Base-by-base conservation (phyloP, 768 basidiomycete species). In the Boletus edulis region DNA sequence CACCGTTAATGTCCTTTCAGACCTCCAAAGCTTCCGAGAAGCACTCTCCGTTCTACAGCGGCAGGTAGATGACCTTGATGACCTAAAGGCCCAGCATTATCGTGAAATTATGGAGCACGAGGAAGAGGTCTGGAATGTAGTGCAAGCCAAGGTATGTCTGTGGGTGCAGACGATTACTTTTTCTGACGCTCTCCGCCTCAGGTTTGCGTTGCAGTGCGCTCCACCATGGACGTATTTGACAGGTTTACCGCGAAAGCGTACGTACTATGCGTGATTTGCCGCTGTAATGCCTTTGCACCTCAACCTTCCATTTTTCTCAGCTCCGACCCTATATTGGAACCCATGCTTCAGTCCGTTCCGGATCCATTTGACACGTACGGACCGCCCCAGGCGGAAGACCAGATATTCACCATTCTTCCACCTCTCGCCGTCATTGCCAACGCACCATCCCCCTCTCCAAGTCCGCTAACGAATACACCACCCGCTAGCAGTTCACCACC, bases 321-420 rank as follows among this genome's bases (percentile, higher is more conserved):
- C 49, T 91, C 90, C 56, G 94, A 98, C 71, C 90, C 92, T 29
- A 79, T 91, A 40, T 84, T 98, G 52, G 94, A 98, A 67, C 89
- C 89, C 2, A 89, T 98, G 84, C 76, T 98, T 3, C 87, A 92
- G 70, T 82, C 88, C 9, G 81, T 95, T 45, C 94, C 94, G 18
- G 94, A 97, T 68, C 91, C 94, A 32, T 96, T 96, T 59, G 94
- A 96, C 60, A 82, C 91, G 0, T 96, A 96, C 64, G 92, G 91
- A 5, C 89, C 90, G 20, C 87, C 89, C 3, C 90, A 88, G 62
- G 78, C 89, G 40, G 91, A 94, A 69, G 88, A 94, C 63, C 87
- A 93, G 67, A 94, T 97, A 60, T 96, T 96, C 74, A 91, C 85
- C 67, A 95, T 97, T 56, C 80, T 98, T 2, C 86, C 92, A 6